Evolutionary conservation across 129 eudicot species (phyloP), one percentile per base, ranked within the genome.

Genomic region (Chrysanthemum makinoi): DNA sequence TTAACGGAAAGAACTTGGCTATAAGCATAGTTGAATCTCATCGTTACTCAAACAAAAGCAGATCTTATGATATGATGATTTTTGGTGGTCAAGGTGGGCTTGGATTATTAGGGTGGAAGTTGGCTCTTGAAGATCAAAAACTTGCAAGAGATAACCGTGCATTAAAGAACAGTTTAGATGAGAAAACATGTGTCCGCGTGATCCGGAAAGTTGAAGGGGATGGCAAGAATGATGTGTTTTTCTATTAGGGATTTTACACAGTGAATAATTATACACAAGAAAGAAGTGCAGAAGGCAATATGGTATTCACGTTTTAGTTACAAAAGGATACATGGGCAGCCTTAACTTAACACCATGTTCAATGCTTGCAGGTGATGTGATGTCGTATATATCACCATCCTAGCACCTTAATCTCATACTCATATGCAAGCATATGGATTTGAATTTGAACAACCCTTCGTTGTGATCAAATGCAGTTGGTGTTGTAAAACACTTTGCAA

Each of bases 1-100:
- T 60, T 43, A 59, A 63, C n/a, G 82, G 86, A 35, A 73, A 72
- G 68, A 72, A 69, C 49, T 6, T 69, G 10, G 96, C 88, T 24
- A 79, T 76, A 18, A 86, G 91, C 50, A 70, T 89, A 11, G 94
- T 87, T 9, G 77, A 81, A 19, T 73, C 90, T 0, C 86, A 81
- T 3, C 82, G 88, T 11, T 82, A 89, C 74, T 77, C 61, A 1
- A 78, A 84, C 20, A 65, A 58, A 44, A 69, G 69, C 5, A 66
- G 30, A 47, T 64, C 67, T 9, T 12, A 66, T 20, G 85, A 82
- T 46, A 70, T 52, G 17, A 17, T 89, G 10, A 30, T 64, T 5
- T 89, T 80, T 76, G 66, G 54, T 10, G 94, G 94, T 19, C 85
- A 89, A 54, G 94, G 96, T 10, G 93, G 93, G 61, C 48, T 0